Percentiles rank a stretch among this genome's conserved stretches.
Conservation (phyloP, 176 grass and related monocot species). For the Triticum urartu region DNA sequence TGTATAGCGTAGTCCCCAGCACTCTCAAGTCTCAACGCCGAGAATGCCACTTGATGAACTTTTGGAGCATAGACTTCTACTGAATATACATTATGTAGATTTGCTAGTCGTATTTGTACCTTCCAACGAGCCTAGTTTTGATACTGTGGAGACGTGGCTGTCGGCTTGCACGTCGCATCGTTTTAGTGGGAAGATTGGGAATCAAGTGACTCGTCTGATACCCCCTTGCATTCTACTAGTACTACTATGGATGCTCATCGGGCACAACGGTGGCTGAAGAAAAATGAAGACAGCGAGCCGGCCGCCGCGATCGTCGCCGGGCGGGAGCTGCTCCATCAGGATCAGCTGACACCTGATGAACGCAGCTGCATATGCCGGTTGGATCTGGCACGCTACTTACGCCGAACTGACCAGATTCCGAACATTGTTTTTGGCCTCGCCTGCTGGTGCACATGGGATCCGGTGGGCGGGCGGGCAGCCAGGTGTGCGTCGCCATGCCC, state of each 20-base stretch:
- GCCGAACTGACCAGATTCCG: conserved; percentile 3
- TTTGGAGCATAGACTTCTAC: not conserved
- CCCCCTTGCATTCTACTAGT: not conserved
- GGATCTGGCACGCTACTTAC: conserved; percentile 29
- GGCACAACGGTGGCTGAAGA: not conserved
- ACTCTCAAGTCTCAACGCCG: too few relatives aligned
- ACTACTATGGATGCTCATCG: not conserved
- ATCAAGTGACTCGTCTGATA: not conserved
- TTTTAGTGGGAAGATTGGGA: not conserved
- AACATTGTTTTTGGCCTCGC: conserved; percentile 35
- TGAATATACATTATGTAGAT: not conserved
- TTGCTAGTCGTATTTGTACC: not conserved
- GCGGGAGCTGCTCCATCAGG: not conserved
- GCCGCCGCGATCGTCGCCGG: conserved; percentile 3
- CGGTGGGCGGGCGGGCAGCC: not conserved
- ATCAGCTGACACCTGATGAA: conserved; percentile 14
- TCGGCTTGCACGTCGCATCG: not conserved
- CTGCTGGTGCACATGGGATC: conserved; percentile 35
- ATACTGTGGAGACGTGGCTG: not conserved
- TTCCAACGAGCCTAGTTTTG: not conserved
- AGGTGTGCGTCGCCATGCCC: conserved; percentile 23
- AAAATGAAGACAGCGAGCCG: not conserved
- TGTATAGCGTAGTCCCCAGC: not conserved
- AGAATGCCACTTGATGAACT: not conserved
- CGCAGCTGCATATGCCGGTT: not conserved